These are phyloP conservation scores for Conticribra weissflogii DNA, from an alignment of 108 stramenopile species.

Conservation along the genomic window DNA sequence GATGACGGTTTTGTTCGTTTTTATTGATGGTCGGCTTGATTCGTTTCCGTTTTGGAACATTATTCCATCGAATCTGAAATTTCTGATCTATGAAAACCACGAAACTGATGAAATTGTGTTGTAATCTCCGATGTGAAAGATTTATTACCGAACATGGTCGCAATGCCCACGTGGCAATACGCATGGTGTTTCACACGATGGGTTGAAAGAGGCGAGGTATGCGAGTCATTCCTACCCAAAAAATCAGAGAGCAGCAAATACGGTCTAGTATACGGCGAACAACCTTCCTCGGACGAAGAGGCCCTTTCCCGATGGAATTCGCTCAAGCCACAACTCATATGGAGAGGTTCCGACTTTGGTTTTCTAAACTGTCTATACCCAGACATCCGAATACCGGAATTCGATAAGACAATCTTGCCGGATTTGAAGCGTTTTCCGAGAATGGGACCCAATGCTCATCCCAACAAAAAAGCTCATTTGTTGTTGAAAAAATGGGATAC, in stretches of 20 bases:
- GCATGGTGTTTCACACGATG: slow-evolving; percentile 22
- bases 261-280: slow-evolving; percentile 3
- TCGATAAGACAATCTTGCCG: slow-evolving; percentile 3
- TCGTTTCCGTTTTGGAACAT: too few species aligned
- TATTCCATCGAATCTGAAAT: too few species aligned
- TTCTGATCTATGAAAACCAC: too few species aligned
- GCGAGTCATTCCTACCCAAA: background rate
- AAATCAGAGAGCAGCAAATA: background rate
- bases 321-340: slow-evolving; percentile 18
- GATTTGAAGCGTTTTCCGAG: background rate
- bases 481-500: slow-evolving; percentile 20
- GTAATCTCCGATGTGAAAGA: too few species aligned
- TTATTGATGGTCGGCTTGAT: too few species aligned
- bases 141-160: slow-evolving; percentile 15
- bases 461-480: background rate
- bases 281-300: background rate
- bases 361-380: slow-evolving; percentile 27
- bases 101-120: too few species aligned
- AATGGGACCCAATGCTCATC: slow-evolving; percentile 6
- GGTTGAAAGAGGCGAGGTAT: slow-evolving; percentile 9
- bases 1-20: background rate
- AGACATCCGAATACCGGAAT: slow-evolving; percentile 4
- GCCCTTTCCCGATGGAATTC: slow-evolving; percentile 15
- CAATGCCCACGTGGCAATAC: slow-evolving; percentile 33
- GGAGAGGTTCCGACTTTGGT: slow-evolving; percentile 31